A percentile compares a stretch with the other conserved stretches of the same genome.
phyloP scores from a whole-genome alignment of 2,329 filamentous ascomycete genomes.

The Aplosporella prunicola region DNA sequence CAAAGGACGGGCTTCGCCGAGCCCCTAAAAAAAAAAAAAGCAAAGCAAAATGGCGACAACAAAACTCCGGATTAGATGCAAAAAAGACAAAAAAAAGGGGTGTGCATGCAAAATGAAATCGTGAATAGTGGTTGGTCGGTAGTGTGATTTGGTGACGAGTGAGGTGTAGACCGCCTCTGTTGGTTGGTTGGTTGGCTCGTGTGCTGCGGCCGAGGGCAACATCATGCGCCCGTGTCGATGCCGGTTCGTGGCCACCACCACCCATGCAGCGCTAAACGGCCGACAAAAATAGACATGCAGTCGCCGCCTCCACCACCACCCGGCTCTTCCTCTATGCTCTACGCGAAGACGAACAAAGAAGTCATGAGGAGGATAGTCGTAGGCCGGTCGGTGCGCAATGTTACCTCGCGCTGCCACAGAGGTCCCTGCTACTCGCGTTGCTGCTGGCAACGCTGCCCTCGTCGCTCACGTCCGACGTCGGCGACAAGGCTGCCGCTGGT shows the following conservation, averaged over 20 bases:
- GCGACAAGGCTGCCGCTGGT: constrained; percentile 4
- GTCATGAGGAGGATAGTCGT: too few relatives aligned
- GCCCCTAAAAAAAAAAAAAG: constrained; percentile 5
- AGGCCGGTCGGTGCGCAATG: not conserved
- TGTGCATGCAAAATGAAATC: constrained; percentile 4
- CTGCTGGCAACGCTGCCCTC: constrained; percentile 4
- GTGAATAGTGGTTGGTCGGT: constrained; percentile 8
- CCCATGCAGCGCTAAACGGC: constrained; percentile 8
- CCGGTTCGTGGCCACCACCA: constrained; percentile 6
- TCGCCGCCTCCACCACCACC: too few relatives aligned
- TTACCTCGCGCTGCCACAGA: not conserved
- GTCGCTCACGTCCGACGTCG: constrained; percentile 5
- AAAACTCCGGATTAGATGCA: constrained; percentile 2
- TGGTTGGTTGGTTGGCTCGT: too few relatives aligned
- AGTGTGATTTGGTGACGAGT: too few relatives aligned
- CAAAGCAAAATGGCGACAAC: too few relatives aligned
- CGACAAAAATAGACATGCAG: constrained; percentile 5
- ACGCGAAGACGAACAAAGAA: too few relatives aligned
- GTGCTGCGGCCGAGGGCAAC: too few relatives aligned
- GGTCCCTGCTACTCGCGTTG: constrained; percentile 5
- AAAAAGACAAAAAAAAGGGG: not conserved
- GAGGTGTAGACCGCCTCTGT: too few relatives aligned
- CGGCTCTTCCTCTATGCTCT: too few relatives aligned
- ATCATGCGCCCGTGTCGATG: too few relatives aligned
- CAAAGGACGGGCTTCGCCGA: too few relatives aligned